phyloP scores from a whole-genome alignment of 1,284 basidiomycete genomes.

The Wallemia ichthyophaga region DNA sequence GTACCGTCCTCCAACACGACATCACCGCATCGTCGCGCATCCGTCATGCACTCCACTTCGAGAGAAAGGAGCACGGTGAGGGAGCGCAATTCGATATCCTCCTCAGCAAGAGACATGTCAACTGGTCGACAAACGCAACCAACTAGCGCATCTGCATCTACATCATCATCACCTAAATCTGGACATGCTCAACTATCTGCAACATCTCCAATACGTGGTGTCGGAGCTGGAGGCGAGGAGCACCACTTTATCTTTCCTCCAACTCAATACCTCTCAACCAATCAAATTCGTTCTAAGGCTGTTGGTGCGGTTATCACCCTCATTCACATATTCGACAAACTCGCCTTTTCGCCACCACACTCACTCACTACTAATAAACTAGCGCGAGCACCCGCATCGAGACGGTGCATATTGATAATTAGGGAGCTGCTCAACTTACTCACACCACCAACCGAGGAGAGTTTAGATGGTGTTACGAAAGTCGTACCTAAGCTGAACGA shows the following conservation, averaged over 20 bases:
- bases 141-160: background rate
- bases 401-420: constrained; percentile 18
- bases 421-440: constrained; percentile 19
- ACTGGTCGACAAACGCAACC: background rate
- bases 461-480: background rate
- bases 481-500: constrained; percentile 8
- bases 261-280: background rate
- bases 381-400: constrained; percentile 16
- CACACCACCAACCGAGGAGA: constrained; percentile 9
- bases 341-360: constrained; percentile 27
- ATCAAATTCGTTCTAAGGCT: constrained; percentile 13
- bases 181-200: background rate
- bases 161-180: background rate
- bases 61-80: background rate
- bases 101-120: background rate
- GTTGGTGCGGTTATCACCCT: constrained; percentile 32
- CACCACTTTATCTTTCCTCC: background rate
- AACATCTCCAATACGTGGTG: background rate
- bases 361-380: constrained; percentile 11
- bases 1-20: background rate
- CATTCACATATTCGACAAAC: constrained; percentile 32
- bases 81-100: background rate
- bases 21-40: background rate
- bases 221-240: background rate
- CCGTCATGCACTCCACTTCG: background rate